Conservation (phyloP, 257 asterid species). For the Forsythia viridissima region DNA sequence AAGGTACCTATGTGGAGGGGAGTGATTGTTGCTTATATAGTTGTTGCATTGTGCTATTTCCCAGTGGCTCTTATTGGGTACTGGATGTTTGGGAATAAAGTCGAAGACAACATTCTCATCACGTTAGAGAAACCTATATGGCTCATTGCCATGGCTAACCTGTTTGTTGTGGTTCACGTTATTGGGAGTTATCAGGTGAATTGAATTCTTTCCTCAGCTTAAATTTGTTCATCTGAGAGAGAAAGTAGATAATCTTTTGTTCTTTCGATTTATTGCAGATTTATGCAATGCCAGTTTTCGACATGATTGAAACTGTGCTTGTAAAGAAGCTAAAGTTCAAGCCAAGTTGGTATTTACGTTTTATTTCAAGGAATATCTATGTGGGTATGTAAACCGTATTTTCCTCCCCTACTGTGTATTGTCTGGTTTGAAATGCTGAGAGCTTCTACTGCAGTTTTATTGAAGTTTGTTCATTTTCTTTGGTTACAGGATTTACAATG, state of each 20-base stretch:
- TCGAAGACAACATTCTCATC: constrained; percentile 59
- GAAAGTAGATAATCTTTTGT: neutral
- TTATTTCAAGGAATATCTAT: constrained; percentile 58
- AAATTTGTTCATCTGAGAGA: neutral
- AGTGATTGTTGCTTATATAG: constrained; percentile 79
- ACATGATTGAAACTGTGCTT: constrained; percentile 82
- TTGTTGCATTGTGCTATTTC: constrained; percentile 87
- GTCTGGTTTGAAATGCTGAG: neutral
- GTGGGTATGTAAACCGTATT: constrained; percentile 53
- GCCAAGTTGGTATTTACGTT: constrained; percentile 72
- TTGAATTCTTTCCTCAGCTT: neutral
- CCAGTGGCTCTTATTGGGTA: constrained; percentile 88
- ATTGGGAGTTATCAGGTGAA: constrained; percentile 95
- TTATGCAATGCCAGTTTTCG: constrained; percentile 93
- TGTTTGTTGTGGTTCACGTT: constrained; percentile 87
- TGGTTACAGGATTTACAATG: constrained; percentile 76
- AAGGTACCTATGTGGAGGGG: constrained; percentile 95
- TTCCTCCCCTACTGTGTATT: neutral
- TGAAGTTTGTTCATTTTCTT: neutral
- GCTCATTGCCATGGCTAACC: constrained; percentile 93
- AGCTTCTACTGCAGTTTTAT: neutral
- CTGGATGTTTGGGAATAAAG: constrained; percentile 63
- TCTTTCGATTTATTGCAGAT: constrained; percentile 43
- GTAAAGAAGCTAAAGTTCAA: constrained; percentile 65
- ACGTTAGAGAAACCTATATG: constrained; percentile 60